Base-by-base conservation (phyloP, 805 yeast species). In the Ogataea haglerorum region DNA sequence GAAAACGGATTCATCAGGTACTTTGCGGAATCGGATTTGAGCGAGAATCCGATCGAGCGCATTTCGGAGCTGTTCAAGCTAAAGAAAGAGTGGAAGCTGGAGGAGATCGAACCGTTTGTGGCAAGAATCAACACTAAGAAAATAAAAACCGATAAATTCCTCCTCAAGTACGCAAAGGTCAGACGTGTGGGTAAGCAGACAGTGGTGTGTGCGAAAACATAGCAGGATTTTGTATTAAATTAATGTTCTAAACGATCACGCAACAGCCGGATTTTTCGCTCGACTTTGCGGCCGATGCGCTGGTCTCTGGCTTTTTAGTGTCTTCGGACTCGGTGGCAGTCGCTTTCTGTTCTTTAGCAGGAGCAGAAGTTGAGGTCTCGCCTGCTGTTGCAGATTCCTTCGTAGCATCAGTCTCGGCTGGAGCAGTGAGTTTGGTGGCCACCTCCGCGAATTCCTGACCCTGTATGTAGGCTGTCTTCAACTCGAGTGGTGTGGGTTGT, bases 21-120 rank as follows among this genome's bases (percentile, higher is more conserved):
- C 49, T 58, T 91, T 8, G 69, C 84, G 19, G 68, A 61, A 13
- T 56, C 58, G 0, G 52, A 63, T 1, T 64, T 90, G 21, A 73
- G 86, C 2, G 36, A 43, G 4, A 78, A 78, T 34, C 67, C 78
- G 0, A 61, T 56, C 6, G 63, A 56, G 6, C 63, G 93, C 43
- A 70, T 85, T 49, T 64, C 66, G 28, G 62, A 67, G 36, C 61
- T 85, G 18, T 79, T 85, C 52, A 60, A 65, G 19, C 46, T 73
- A 30, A 85, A 83, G 56, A 49, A 70, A 0, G 63, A 65, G 7
- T 85, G 93, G 93, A 71, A 65, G 0, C 42, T 82, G n/a, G 65
- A 66, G 0, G 89, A 83, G 19, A 67, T 85, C 3, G 67, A 61
- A 30, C 90, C 93, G 7, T 82, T 76, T 51, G 60, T 88, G 10